Evolutionary conservation across 257 asterid species (phyloP), one percentile per base, ranked within the genome.

Genomic region (Scutellaria galericulata): DNA sequence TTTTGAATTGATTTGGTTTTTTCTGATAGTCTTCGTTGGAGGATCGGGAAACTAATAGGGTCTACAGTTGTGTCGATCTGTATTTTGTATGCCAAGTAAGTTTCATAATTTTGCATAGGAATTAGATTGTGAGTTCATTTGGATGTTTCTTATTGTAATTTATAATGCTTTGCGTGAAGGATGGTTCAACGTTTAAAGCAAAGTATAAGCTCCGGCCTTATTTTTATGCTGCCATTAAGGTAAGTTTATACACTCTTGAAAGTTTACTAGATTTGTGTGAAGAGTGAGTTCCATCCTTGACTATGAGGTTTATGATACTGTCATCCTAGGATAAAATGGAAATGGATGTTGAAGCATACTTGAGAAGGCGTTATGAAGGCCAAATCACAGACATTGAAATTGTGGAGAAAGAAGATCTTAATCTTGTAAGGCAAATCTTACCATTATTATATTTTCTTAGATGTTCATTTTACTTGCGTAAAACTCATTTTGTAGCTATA

Each of bases 171-270:
- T 80, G 62, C 55, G 66, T 86, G 84, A 75, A 95, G 99, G 99
- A 95, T 95, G 98, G 98, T 64, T 92, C 97, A 1, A 84, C 84
- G 47, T 95, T 92, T 78, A 95, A 95, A 81, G 88, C 96, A 1
- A 95, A 95, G 80, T 84, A 88, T 71, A 95, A 81, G 90, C 90
- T 86, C 81, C 88, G 90, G 83, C 99, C 99, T 50, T 95, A 95
- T 79, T 95, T 95, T 84, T 95, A 92, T 74, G 95, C 88, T 27
- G 93, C 98, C 75, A 88, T 96, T 47, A 95, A 95, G 97, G 99
- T 90, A 65, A 68, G 82, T 31, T 5, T 56, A 47, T 24, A 15
- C 41, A 24, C 53, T 31, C 41, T 66, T 50, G 69, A 73, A 35
- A 14, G 58, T 14, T 48, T 55, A 9, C 46, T 11, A 37, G 73